phyloP scores from a whole-genome alignment of 2,329 filamentous ascomycete species.

The Macroventuria anomochaeta region DNA sequence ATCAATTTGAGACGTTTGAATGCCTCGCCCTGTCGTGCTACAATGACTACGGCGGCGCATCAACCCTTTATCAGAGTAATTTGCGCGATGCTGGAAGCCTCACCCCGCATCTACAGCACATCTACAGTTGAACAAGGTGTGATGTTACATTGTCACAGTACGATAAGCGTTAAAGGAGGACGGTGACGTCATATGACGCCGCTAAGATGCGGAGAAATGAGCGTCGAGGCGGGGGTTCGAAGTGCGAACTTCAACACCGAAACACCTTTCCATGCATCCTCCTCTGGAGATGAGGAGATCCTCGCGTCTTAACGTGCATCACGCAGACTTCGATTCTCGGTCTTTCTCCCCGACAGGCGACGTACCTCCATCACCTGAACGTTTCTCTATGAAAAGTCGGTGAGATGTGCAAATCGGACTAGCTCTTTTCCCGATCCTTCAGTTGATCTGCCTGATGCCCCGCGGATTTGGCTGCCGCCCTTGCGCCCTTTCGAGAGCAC shows the following conservation, averaged over 20 bases:
- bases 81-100: background rate
- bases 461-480: background rate
- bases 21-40: background rate
- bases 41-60: background rate
- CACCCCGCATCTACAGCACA: slow-evolving; percentile 5
- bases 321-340: background rate
- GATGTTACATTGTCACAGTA: slow-evolving; percentile 13
- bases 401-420: background rate
- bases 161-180: background rate
- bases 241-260: background rate
- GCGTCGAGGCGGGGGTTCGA: background rate
- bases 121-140: background rate
- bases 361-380: background rate
- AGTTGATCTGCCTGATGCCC: no score
- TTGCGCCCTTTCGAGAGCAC: slow-evolving; percentile 4
- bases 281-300: no score
- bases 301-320: no score
- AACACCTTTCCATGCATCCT: no score
- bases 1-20: background rate
- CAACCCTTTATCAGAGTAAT: background rate
- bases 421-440: background rate
- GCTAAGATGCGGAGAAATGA: slow-evolving; percentile 4
- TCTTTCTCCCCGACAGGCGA: background rate
- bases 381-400: background rate
- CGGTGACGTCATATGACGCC: slow-evolving; percentile 8